phyloP scores from a whole-genome alignment of 805 yeast genomes.

The Candida montana region DNA sequence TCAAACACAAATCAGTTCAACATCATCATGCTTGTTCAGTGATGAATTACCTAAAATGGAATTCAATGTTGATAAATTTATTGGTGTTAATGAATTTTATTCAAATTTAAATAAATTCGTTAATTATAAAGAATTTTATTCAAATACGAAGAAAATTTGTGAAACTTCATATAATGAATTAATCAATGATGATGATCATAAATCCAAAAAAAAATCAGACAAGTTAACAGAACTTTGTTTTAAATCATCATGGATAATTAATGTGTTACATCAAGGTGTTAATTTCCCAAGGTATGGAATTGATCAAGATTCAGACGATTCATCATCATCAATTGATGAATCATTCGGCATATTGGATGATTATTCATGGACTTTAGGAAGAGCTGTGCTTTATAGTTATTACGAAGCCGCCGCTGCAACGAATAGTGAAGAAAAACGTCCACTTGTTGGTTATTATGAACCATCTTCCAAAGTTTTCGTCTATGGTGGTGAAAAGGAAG shows the following conservation, averaged over 20 bases:
- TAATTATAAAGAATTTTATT: slow-evolving; percentile 33
- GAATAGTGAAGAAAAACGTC: neutral
- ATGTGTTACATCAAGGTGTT: slow-evolving; percentile 52
- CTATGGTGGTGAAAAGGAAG: slow-evolving; percentile 48
- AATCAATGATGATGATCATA: slow-evolving; percentile 14
- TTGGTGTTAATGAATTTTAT: slow-evolving; percentile 68
- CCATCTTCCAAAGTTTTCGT: slow-evolving; percentile 43
- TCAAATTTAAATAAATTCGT: slow-evolving; percentile 49
- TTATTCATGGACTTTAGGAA: slow-evolving; percentile 53
- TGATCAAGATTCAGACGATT: slow-evolving; percentile 26
- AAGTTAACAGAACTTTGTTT: slow-evolving; percentile 54
- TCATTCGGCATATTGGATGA: slow-evolving; percentile 40
- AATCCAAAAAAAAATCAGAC: slow-evolving; percentile 34
- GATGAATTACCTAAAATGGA: slow-evolving; percentile 53
- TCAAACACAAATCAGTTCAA: slow-evolving; percentile 13
- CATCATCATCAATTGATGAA: slow-evolving; percentile 19
- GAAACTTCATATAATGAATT: slow-evolving; percentile 21
- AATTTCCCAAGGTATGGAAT: slow-evolving; percentile 52
- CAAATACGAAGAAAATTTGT: slow-evolving; percentile 43
- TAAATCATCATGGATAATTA: slow-evolving; percentile 54
- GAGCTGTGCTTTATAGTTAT: slow-evolving; percentile 58
- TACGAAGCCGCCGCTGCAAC: slow-evolving; percentile 37
- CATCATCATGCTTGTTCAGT: slow-evolving; percentile 44
- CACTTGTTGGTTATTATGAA: slow-evolving; percentile 40
- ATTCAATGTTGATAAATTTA: slow-evolving; percentile 49